Evolutionary conservation across 225 moss, liverwort and hornwort species (phyloP), one percentile per base, ranked within the genome.

Genomic region (Bryoerythrophyllum caledonicum): DNA sequence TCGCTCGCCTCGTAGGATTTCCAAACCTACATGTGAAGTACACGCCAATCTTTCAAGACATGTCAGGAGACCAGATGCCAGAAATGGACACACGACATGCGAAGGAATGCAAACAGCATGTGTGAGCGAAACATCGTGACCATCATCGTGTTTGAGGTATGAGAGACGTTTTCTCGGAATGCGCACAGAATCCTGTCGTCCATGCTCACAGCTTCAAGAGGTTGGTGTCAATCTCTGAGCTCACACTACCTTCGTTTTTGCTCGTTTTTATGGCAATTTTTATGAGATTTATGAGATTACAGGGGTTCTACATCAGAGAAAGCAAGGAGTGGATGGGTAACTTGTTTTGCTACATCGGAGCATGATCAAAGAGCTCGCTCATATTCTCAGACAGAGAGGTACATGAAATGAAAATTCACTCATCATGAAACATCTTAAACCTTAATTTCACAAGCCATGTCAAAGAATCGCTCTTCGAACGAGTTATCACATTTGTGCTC

Each of bases 241-340:
- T 44, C 12, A 4, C 3, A 44, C 4, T 11, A 15, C 44, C 44
- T 15, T 14, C n/a, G n/a, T n/a, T n/a, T n/a, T n/a, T n/a, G n/a
- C n/a, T n/a, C n/a, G n/a, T n/a, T n/a, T n/a, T n/a, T 44, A 11
- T 3, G 44, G 3, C 44, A 44, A 14, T 44, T 44, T 14, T 15
- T n/a, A n/a, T n/a, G n/a, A n/a, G n/a, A n/a, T n/a, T 43, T 10
- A 56, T 38, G 38, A 40, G 17, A 40, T 40, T 11, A 21, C 28
- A 79, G 35, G 84, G 81, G 62, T 91, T 87, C 30, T 78, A 78
- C 7, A 86, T 89, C 63, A 85, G 72, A n/a, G n/a, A n/a, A n/a
- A n/a, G n/a, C n/a, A n/a, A n/a, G n/a, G n/a, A 74, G 85, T 51
- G 87, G 43, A 89, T 91, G 89, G 87, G 84, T 64, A n/a, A n/a